These are phyloP conservation scores for Blastocystis sp. DNA, from an alignment of 352 stramenopile species.

Conservation along the genomic window DNA sequence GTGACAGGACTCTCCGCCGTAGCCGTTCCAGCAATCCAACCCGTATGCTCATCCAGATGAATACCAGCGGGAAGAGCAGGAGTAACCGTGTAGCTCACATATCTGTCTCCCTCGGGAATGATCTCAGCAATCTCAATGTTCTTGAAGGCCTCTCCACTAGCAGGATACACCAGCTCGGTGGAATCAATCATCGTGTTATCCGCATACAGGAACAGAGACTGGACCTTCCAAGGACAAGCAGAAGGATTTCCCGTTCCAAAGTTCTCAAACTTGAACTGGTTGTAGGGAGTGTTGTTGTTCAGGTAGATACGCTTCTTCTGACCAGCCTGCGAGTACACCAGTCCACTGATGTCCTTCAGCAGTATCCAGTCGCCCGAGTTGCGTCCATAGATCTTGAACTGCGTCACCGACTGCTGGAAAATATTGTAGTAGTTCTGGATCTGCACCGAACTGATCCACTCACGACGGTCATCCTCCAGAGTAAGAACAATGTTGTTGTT, in stretches of 20 bases:
- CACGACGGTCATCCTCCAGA: background rate
- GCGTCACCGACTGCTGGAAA: background rate
- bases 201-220: no score
- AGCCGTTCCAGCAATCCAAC: background rate
- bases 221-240: no score
- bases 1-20: background rate
- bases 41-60: background rate
- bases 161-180: no score
- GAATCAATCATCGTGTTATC: no score
- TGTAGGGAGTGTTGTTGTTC: background rate
- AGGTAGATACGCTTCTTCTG: background rate
- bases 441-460: constrained; percentile 9
- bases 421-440: background rate
- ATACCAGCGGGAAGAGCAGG: background rate
- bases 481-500: background rate
- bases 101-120: background rate
- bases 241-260: background rate
- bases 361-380: background rate
- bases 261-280: background rate
- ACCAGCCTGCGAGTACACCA: background rate
- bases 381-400: background rate
- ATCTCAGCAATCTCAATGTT: background rate
- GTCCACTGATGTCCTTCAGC: background rate
- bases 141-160: background rate
- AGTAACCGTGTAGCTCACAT: background rate